Base-by-base conservation (phyloP, 495 filamentous ascomycete species). In the Cercophora samala region DNA sequence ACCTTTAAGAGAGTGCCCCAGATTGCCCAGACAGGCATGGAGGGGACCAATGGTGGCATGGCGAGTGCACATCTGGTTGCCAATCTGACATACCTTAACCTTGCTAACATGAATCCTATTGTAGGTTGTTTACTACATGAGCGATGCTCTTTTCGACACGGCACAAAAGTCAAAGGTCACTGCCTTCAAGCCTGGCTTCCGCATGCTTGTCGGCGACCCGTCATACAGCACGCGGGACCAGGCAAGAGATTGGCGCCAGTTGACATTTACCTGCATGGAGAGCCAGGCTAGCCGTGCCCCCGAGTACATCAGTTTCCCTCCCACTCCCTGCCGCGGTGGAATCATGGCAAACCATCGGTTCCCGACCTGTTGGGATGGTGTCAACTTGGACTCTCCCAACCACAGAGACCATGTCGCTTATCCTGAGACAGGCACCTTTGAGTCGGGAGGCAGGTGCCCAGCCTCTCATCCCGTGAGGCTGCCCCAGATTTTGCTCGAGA, bases 61-160 rank as follows among this genome's bases (percentile, higher is more conserved):
- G 66, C 62, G 18, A 56, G 67, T 58, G 17, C 52, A 22, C 60
- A n/a, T n/a, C n/a, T n/a, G n/a, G n/a, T 29, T 29, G 3, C 8
- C 8, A 29, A 29, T 29, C 5, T 8, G 26, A n/a, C 26, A 29
- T 29, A 8, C n/a, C 26, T 29, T 4, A 29, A 29, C 13, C 5
- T 9, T 54, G 52, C 26, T 26, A n/a, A 11, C 29, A 9, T 24
- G 23, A 52, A 5, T 13, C 23, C 17, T 52, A 29, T 0, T 29
- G 2, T 32, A 73, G 77, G 75, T 81, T 15, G 80, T 84, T 46
- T 84, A 84, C 67, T 84, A 84, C 72, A 84, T 83, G 79, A 73
- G 76, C 1, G 81, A 83, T 67, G 78, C 78, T 2, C 68, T 81
- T 21, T 81, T 81, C 67, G 77, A 79, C 64, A 82, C 79, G 51